These are phyloP conservation scores for Microsporum ferrugineum DNA, from an alignment of 2,329 filamentous ascomycete genomes.

Conservation along the genomic window DNA sequence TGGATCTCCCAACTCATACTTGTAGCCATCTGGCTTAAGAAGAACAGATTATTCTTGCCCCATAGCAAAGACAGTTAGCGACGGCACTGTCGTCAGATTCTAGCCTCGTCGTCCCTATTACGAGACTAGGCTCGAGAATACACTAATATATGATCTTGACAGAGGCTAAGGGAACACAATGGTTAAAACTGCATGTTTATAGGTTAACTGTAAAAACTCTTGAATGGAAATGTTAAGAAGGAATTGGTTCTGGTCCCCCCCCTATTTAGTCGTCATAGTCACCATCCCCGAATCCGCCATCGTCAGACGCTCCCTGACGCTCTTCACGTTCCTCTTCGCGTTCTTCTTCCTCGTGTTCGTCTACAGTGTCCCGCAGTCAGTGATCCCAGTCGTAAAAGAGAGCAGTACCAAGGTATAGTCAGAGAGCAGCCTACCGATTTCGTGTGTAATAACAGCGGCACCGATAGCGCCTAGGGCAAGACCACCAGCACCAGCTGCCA, in stretches of 20 bases:
- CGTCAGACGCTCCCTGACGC: neutral
- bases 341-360: neutral
- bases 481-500: conserved; percentile 48
- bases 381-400: neutral
- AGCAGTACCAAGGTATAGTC: neutral
- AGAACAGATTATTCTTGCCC: neutral
- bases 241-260: too few relatives aligned
- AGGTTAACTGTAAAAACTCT: too few relatives aligned
- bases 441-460: conserved; percentile 47
- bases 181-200: too few relatives aligned
- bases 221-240: too few relatives aligned
- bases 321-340: neutral
- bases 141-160: too few relatives aligned
- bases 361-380: neutral
- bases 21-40: neutral
- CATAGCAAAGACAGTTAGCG: neutral
- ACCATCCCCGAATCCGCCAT: neutral
- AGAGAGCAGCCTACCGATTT: conserved; percentile 23
- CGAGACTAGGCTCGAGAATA: too few relatives aligned
- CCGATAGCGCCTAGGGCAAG: conserved; percentile 46
- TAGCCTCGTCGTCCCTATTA: neutral
- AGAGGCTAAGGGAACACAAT: too few relatives aligned
- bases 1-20: neutral
- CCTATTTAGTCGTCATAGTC: neutral
- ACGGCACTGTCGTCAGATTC: neutral